A percentile compares a stretch with the other conserved stretches of the same genome.
phyloP scores from a whole-genome alignment of 805 yeast species.

The Cyberlindnera mississippiensis region DNA sequence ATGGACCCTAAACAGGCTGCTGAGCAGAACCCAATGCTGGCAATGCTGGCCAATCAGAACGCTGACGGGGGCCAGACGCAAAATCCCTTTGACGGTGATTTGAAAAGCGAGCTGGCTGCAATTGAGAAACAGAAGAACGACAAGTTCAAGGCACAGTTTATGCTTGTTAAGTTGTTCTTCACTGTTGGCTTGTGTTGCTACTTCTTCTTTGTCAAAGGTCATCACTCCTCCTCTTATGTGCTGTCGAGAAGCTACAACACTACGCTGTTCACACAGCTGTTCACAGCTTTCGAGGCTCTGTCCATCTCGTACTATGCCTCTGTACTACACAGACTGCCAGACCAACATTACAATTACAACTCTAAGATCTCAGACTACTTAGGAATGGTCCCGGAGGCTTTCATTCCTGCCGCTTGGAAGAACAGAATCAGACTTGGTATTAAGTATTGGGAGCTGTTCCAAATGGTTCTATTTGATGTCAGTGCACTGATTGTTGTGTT shows the following conservation, averaged over 20 bases:
- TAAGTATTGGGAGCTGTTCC: slow-evolving; percentile 24
- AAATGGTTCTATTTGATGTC: slow-evolving; percentile 24
- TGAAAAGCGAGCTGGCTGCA: slow-evolving; percentile 9
- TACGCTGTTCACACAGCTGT: slow-evolving; percentile 16
- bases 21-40: background rate
- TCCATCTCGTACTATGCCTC: slow-evolving; percentile 19
- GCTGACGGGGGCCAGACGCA: no score
- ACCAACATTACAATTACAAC: slow-evolving; percentile 24
- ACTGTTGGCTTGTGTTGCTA: slow-evolving; percentile 8
- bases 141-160: slow-evolving; percentile 21
- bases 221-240: slow-evolving; percentile 11
- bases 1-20: slow-evolving; percentile 5
- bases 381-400: slow-evolving; percentile 20
- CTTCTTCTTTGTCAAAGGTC: slow-evolving; percentile 10
- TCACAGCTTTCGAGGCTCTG: slow-evolving; percentile 20
- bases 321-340: slow-evolving; percentile 14
- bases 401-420: slow-evolving; percentile 18
- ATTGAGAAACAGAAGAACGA: slow-evolving; percentile 21
- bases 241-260: slow-evolving; percentile 11
- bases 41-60: no score
- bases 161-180: slow-evolving; percentile 16
- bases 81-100: background rate
- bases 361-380: slow-evolving; percentile 22
- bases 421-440: slow-evolving; percentile 21
- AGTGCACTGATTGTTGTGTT: slow-evolving; percentile 20